A percentile compares a stretch with the other conserved stretches of the same genome.
phyloP scores from a whole-genome alignment of 345 rosid genomes.

The Linum trigynum region DNA sequence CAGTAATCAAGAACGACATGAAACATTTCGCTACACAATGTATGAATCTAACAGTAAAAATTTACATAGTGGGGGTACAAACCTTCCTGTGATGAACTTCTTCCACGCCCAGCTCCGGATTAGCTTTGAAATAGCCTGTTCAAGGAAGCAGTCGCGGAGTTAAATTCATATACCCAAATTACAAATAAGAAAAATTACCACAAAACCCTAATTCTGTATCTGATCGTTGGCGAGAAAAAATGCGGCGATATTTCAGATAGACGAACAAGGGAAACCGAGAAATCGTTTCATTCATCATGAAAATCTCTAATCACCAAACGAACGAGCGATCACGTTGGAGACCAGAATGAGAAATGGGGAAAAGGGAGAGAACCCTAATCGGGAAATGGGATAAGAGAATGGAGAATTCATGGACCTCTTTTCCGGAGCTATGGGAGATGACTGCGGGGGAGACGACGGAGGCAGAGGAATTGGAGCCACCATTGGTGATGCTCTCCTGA shows the following conservation, averaged over 20 bases:
- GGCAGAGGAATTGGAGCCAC: constrained; percentile 21
- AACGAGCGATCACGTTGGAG: neutral
- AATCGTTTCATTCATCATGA: neutral
- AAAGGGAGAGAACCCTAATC: neutral
- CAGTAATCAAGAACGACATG: neutral
- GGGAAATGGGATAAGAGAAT: no score
- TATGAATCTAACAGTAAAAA: neutral
- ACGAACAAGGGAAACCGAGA: neutral
- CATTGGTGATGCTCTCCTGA: constrained; percentile 14
- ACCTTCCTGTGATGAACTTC: constrained; percentile 71
- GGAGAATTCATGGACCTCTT: constrained; percentile 30
- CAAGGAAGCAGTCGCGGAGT: no score
- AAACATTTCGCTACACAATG: no score
- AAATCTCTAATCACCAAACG: neutral
- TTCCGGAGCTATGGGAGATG: constrained; percentile 37
- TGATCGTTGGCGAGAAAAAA: no score
- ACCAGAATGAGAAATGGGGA: neutral
- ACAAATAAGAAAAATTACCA: no score
- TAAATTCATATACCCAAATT: no score
- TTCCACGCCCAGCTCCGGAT: constrained; percentile 63
- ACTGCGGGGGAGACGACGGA: constrained; percentile 25
- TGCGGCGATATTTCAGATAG: no score
- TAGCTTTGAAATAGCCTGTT: constrained; percentile 10
- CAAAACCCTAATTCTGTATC: no score
- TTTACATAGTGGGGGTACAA: constrained; percentile 2